These are phyloP conservation scores for Leccinum arenicola DNA, from an alignment of 768 basidiomycete species.

Conservation along the genomic window DNA sequence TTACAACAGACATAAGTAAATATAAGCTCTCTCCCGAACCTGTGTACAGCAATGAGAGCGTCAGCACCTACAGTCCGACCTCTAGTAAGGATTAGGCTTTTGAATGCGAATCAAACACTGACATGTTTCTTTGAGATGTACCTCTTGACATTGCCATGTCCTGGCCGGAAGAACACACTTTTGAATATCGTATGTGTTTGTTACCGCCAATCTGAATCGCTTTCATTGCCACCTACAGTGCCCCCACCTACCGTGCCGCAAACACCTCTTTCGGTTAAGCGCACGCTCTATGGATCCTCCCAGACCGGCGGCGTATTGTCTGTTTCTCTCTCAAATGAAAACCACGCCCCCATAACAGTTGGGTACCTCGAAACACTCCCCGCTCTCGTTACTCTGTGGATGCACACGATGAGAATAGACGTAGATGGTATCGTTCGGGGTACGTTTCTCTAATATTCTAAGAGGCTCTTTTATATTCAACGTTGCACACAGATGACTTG, in stretches of 20 bases:
- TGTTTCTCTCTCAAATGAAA: conserved; percentile 59
- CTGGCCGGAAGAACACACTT: conserved; percentile 49
- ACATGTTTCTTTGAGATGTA: conserved; percentile 8
- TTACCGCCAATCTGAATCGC: background rate
- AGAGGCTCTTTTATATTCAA: background rate
- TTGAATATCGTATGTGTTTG: conserved; percentile 54
- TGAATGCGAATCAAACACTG: background rate
- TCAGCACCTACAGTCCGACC: conserved; percentile 48
- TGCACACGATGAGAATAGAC: conserved; percentile 67
- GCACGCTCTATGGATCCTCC: conserved; percentile 69
- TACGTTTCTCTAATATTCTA: conserved; percentile 25
- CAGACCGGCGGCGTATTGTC: conserved; percentile 76
- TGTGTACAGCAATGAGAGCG: conserved; percentile 28
- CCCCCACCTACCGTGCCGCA: conserved; percentile 37
- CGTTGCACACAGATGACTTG: conserved; percentile 48
- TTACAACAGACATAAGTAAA: conserved; percentile 39
- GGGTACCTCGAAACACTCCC: conserved; percentile 92
- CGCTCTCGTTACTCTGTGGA: conserved; percentile 85
- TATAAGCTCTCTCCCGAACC: conserved; percentile 57
- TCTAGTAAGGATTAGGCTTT: conserved; percentile 35
- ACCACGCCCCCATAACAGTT: conserved; percentile 41
- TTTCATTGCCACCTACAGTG: conserved; percentile 29
- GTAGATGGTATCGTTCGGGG: conserved; percentile 47
- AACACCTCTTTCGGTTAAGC: conserved; percentile 56
- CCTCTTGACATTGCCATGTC: conserved; percentile 56